Conservation (phyloP, 2,329 filamentous ascomycete genomes). For the Stromatinia cepivora region DNA sequence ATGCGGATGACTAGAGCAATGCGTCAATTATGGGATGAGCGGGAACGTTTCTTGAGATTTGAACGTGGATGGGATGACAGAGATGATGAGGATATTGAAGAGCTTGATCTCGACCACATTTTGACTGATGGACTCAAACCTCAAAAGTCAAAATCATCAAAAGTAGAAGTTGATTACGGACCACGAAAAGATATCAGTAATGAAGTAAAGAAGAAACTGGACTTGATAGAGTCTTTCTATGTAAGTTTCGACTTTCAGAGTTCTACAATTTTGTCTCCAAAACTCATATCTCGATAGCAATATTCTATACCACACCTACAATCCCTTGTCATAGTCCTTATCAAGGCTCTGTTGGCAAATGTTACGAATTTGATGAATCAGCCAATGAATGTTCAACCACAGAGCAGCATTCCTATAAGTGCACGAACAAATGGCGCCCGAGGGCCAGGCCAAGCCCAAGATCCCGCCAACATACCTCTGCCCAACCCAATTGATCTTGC, state of each 20-base stretch:
- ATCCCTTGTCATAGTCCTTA: conserved; percentile 86
- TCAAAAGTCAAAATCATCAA: conserved; percentile 44
- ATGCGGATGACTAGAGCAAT: conserved; percentile 91
- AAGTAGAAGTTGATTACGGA: conserved; percentile 50
- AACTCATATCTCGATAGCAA: conserved; percentile 52
- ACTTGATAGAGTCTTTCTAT: conserved; percentile 80
- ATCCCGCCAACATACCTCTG: conserved; percentile 37
- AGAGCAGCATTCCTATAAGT: conserved; percentile 35
- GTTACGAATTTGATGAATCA: conserved; percentile 80
- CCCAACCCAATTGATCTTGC: conserved; percentile 37
- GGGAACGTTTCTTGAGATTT: conserved; percentile 86
- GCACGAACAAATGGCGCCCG: conserved; percentile 34
- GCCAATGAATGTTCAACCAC: conserved; percentile 41
- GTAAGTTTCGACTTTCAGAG: conserved; percentile 53
- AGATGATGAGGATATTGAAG: conserved; percentile 46
- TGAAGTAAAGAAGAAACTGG: conserved; percentile 63
- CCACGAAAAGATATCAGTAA: conserved; percentile 52
- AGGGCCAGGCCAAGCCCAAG: conserved; percentile 35
- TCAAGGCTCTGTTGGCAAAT: conserved; percentile 84
- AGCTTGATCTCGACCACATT: conserved; percentile 46
- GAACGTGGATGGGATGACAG: conserved; percentile 78
- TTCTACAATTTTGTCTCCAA: conserved; percentile 17
- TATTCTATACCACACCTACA: conserved; percentile 82
- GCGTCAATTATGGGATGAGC: conserved; percentile 91
- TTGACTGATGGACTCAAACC: conserved; percentile 47